Evolutionary conservation across 352 stramenopile species (phyloP), one percentile per base, ranked within the genome.

Genomic region (Phytophthora brassicae): DNA sequence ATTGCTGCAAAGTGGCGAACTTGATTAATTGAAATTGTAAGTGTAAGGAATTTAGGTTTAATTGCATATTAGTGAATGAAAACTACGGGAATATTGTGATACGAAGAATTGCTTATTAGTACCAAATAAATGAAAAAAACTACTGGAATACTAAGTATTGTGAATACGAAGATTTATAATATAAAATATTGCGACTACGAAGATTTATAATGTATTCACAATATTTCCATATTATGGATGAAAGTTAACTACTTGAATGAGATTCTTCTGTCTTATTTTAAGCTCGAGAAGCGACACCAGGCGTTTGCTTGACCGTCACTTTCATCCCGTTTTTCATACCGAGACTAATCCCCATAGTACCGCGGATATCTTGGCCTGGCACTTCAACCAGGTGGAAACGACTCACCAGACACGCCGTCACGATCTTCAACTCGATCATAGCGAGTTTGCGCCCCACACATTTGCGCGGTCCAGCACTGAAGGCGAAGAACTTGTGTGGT

Each of bases 341-440:
- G 24, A 87, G 51, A 38, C 72, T 84, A 29, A 89, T 74, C 3
- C 77, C 81, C 43, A 67, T 66, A 0, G 74, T 70, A 33, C 75
- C 77, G 1, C 64, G 74, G 48, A 87, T 60, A 22, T 72, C 46
- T 22, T 87, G 71, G 0, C 56, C 72, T 0, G 72, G 62, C 1
- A 78, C 28, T 43, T 80, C 14, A 2, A 39, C 53, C 11, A 95
- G 50, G 33, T 85, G 51, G 49, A 89, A 94, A 19, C 77, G 66
- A 11, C 73, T 70, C 22, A 96, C 56, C 20, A 94, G 39, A 38
- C 54, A 64, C 20, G 68, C 65, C 3, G 77, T 57, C 33, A 89
- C 69, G 23, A 91, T 66, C 43, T 94, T 92, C 66, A 93, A 87
- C 66, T 95, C 79, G 6, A 94, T 57, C 67, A 94, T 69, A 6